Base-by-base conservation (phyloP, 331 rosid genomes). In the Stylosanthes scabra region DNA sequence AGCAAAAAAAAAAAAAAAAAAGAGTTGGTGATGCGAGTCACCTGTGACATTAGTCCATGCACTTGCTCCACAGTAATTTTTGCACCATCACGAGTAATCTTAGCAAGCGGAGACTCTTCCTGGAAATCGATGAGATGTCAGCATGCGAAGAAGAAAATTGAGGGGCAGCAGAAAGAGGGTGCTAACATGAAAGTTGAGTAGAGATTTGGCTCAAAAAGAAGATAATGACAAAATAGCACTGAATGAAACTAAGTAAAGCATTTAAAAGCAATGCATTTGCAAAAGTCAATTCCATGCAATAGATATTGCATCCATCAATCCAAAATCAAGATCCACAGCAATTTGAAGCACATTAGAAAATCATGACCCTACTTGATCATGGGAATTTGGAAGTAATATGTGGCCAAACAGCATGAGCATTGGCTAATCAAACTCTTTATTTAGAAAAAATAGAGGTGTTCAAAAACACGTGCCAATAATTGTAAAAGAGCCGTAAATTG, bases 41-140 rank as follows among this genome's bases (percentile, higher is more conserved):
- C 99, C 99, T 88, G 98, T 62, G 99, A 95, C 97, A 95, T 92
- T 49, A 92, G 83, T 74, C 98, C 97, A 70, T 92, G 98, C 71
- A 92, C 93, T 80, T 95, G 99, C 84, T 95, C 99, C 72, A 90
- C 99, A 0, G 99, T 87, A 82, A 95, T 95, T 84, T 90, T 95
- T 40, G 97, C 88, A 78, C 99, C 88, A 76, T 92, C 98, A 4
- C 96, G 97, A 67, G 88, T 88, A 68, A 95, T 90, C 88, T 95
- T 92, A 11, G 97, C 91, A 40, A 92, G 97, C 57, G 84, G 94
- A 28, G 96, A 85, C 60, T 95, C 97, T 76, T 95, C 98, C 98
- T 92, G 92, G 76, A 83, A 81, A 67, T 71, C 60, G 63, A 20
- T 11, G 62, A 83, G 41, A 66, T 11, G 59, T 76, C 42, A 67